These are phyloP conservation scores for Geotrichum citri-aurantii DNA, from an alignment of 1,139 yeast genomes.

Conservation along the genomic window DNA sequence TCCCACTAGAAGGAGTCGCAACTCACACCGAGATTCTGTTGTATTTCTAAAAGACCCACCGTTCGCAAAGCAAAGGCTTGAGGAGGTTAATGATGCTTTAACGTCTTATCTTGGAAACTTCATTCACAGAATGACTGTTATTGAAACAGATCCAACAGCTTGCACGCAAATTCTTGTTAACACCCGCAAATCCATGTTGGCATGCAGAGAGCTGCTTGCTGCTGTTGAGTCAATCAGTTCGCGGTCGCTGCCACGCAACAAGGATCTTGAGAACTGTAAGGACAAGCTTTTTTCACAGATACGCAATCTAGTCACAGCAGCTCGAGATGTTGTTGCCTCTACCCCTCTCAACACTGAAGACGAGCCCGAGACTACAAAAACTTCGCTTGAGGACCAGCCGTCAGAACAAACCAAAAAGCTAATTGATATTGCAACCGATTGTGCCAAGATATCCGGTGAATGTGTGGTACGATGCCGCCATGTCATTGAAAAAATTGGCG, in stretches of 20 bases:
- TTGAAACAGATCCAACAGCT: constrained; percentile 33
- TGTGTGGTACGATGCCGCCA: constrained; percentile 44
- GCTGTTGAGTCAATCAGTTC: constrained; percentile 35
- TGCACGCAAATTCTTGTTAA: constrained; percentile 35
- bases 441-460: constrained; percentile 36
- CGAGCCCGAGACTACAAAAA: constrained; percentile 14
- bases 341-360: constrained; percentile 17
- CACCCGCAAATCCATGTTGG: constrained; percentile 40
- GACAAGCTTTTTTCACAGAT: constrained; percentile 36
- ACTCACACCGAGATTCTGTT: constrained; percentile 28
- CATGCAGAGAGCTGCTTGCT: constrained; percentile 39
- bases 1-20: constrained; percentile 5
- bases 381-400: constrained; percentile 2
- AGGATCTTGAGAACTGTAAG: constrained; percentile 35
- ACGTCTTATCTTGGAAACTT: constrained; percentile 59
- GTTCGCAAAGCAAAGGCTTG: constrained; percentile 60
- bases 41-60: constrained; percentile 49
- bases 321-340: constrained; percentile 23
- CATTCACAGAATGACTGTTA: constrained; percentile 31
- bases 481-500: constrained; percentile 57
- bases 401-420: constrained; percentile 15
- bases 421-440: constrained; percentile 30
- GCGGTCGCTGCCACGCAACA: constrained; percentile 29
- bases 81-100: constrained; percentile 67
- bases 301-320: constrained; percentile 30